phyloP scores from a whole-genome alignment of 257 asterid species.

The Ilex aquifolium region DNA sequence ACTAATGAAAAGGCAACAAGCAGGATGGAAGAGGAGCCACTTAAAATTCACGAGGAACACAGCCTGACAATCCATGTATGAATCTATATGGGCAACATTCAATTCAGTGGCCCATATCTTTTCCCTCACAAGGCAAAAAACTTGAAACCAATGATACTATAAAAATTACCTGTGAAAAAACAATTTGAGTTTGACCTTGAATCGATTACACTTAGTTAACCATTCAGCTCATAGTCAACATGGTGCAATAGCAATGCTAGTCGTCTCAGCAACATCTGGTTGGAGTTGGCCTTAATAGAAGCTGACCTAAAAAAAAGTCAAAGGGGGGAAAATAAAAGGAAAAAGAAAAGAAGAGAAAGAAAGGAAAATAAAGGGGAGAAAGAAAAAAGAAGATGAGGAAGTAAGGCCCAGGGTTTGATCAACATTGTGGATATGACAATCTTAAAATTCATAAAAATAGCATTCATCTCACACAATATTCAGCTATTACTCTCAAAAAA shows the following conservation, averaged over 20 bases:
- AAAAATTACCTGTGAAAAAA: slow-evolving; percentile 51
- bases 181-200: slow-evolving; percentile 42
- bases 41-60: no score
- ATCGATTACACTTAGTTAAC: slow-evolving; percentile 19
- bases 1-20: no score
- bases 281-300: slow-evolving; percentile 45
- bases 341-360: slow-evolving; percentile 7
- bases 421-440: slow-evolving; percentile 1
- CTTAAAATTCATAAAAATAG: not conserved
- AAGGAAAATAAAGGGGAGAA: not conserved
- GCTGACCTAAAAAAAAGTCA: slow-evolving; percentile 46
- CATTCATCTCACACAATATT: slow-evolving; percentile 1
- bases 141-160: not conserved
- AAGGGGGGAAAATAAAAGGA: slow-evolving; percentile 27
- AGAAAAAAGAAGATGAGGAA: not conserved
- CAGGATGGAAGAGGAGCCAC: no score
- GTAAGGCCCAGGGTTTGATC: not conserved
- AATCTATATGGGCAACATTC: no score
- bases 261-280: slow-evolving; percentile 54
- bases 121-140: no score
- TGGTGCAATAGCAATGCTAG: slow-evolving; percentile 25
- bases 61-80: no score
- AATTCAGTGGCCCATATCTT: no score
- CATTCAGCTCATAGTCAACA: slow-evolving; percentile 12
- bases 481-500: slow-evolving; percentile 16